phyloP scores from a whole-genome alignment of 1,284 basidiomycete genomes.

The Apiotrichum gamsii region DNA sequence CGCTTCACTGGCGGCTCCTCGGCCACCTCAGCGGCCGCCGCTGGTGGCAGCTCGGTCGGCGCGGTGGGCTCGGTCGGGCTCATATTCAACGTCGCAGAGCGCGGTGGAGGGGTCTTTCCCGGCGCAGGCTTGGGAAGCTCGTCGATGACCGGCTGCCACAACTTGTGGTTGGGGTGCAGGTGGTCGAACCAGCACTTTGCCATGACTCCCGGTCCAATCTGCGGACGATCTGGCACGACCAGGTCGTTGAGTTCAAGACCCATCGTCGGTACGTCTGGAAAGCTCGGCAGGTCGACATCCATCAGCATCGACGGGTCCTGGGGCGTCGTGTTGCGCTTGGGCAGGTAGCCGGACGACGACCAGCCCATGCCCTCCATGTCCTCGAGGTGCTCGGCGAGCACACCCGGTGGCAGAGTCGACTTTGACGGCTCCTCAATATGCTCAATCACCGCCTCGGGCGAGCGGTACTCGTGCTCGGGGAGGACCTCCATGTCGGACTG shows the following conservation, averaged over 20 bases:
- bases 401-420: slow-evolving; percentile 28
- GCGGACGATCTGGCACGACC: slow-evolving; percentile 20
- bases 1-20: slow-evolving; percentile 3
- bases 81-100: no score
- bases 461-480: slow-evolving; percentile 23
- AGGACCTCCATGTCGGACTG: neutral
- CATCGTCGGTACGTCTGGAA: no score
- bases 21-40: no score
- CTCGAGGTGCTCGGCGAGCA: slow-evolving; percentile 29
- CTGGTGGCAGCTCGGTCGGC: neutral
- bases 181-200: slow-evolving; percentile 24
- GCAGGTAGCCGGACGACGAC: neutral
- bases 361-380: slow-evolving; percentile 18
- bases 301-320: slow-evolving; percentile 3
- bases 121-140: slow-evolving; percentile 20
- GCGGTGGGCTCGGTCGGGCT: no score
- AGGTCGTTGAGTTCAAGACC: neutral
- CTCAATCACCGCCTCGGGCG: slow-evolving; percentile 40
- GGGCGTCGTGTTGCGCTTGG: neutral
- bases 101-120: neutral
- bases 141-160: slow-evolving; percentile 27
- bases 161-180: slow-evolving; percentile 32
- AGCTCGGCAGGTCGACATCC: slow-evolving; percentile 16
- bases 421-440: slow-evolving; percentile 29
- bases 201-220: slow-evolving; percentile 33